phyloP scores from a whole-genome alignment of 805 yeast species.

The Pichia occidentalis region DNA sequence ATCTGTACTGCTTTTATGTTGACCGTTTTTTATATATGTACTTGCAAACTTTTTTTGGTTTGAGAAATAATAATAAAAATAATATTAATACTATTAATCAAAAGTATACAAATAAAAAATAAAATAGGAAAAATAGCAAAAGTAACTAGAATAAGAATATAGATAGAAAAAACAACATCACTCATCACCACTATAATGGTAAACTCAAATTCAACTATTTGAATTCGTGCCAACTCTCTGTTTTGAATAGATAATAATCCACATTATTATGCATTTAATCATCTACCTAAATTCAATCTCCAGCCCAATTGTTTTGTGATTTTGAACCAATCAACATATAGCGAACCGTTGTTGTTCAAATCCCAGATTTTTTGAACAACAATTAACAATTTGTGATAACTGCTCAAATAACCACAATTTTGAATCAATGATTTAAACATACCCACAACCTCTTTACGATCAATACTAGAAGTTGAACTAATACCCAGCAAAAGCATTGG shows the following conservation, averaged over 20 bases:
- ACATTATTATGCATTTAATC: background rate
- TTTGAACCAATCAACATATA: conserved; percentile 36
- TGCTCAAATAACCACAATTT: conserved; percentile 27
- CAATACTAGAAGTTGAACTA: conserved; percentile 23
- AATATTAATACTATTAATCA: too few species aligned
- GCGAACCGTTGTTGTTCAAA: conserved; percentile 28
- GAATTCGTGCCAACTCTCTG: background rate
- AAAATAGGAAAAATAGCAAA: background rate
- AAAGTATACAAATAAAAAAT: background rate
- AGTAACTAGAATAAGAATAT: too few species aligned
- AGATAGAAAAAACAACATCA: too few species aligned
- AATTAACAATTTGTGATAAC: conserved; percentile 26
- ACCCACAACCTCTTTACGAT: conserved; percentile 22
- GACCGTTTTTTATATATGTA: too few species aligned
- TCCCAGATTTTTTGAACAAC: conserved; percentile 33
- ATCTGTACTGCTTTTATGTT: too few species aligned
- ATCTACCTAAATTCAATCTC: conserved; percentile 27
- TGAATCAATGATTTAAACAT: conserved; percentile 27
- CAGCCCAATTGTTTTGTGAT: conserved; percentile 34
- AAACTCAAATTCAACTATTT: background rate
- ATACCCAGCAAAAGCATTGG: conserved; percentile 35
- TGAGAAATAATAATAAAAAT: too few species aligned
- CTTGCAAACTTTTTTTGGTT: too few species aligned
- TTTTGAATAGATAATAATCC: background rate
- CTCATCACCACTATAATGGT: too few species aligned